Conservation (phyloP, 2,329 filamentous ascomycete genomes). For the Aspergillus pseudonomiae region DNA sequence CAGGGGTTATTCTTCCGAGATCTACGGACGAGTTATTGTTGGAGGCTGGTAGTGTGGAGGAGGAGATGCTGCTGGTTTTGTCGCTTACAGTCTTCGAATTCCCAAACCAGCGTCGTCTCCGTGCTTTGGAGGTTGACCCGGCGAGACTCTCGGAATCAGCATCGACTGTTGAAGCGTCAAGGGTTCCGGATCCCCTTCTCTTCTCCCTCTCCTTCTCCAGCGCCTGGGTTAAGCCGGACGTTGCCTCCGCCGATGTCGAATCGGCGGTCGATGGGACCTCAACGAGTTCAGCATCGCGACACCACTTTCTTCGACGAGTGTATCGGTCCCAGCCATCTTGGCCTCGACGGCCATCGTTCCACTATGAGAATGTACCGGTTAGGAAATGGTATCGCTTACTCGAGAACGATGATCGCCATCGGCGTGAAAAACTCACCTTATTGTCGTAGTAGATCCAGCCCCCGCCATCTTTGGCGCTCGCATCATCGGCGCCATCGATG, state of each 20-base stretch:
- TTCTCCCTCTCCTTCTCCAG: constrained; percentile 28
- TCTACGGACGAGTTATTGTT: constrained; percentile 26
- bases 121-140: constrained; percentile 33
- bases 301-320: constrained; percentile 93
- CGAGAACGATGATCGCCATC: background rate
- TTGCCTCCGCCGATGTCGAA: constrained; percentile 45
- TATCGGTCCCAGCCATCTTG: constrained; percentile 92
- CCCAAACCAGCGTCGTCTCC: constrained; percentile 44
- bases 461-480: constrained; percentile 58
- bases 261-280: constrained; percentile 61
- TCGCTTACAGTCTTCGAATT: constrained; percentile 35
- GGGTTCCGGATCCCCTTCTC: constrained; percentile 19
- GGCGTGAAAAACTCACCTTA: constrained; percentile 63
- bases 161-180: constrained; percentile 25
- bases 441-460: constrained; percentile 99
- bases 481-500: constrained; percentile 67
- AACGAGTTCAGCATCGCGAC: constrained; percentile 91
- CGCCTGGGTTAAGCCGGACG: constrained; percentile 35
- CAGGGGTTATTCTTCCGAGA: constrained; percentile 27
- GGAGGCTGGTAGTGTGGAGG: constrained; percentile 17
- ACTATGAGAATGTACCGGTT: constrained; percentile 56
- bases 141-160: constrained; percentile 32
- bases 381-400: background rate
- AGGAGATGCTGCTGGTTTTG: constrained; percentile 24
- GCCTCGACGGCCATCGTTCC: constrained; percentile 83